These are phyloP conservation scores for Diaporthe humulicola DNA, from an alignment of 2,329 filamentous ascomycete species.

Conservation along the genomic window DNA sequence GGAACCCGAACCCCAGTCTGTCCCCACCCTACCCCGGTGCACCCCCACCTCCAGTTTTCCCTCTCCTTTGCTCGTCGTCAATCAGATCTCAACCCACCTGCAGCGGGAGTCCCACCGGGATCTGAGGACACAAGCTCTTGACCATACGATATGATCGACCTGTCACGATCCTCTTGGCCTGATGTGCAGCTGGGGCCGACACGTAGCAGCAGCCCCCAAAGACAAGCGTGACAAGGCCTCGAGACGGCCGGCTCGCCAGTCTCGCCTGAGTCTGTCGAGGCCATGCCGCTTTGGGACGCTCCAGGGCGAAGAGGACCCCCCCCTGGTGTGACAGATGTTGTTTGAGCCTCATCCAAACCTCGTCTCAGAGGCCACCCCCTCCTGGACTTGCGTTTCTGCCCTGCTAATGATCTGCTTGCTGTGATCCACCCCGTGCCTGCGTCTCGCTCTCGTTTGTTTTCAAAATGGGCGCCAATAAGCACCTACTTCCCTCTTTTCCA, in stretches of 20 bases:
- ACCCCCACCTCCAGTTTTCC: background rate
- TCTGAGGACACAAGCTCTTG: background rate
- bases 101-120: background rate
- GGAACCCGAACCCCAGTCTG: background rate
- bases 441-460: slow-evolving; percentile 18
- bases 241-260: slow-evolving; percentile 16
- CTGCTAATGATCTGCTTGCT: slow-evolving; percentile 6
- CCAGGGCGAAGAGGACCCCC: background rate
- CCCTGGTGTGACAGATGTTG: slow-evolving; percentile 29
- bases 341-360: slow-evolving; percentile 40
- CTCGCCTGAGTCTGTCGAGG: background rate
- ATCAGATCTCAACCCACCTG: background rate
- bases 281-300: slow-evolving; percentile 4
- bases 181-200: slow-evolving; percentile 9
- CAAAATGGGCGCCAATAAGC: slow-evolving; percentile 17
- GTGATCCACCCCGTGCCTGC: background rate
- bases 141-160: slow-evolving; percentile 14
- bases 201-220: background rate
- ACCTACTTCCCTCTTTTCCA: background rate
- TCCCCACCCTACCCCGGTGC: background rate
- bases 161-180: slow-evolving; percentile 19
- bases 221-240: background rate
- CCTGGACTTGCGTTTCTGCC: background rate
- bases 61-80: background rate
- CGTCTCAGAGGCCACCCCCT: slow-evolving; percentile 30